Conservation (phyloP, 805 yeast genomes). For the Wickerhamomyces chambardii region DNA sequence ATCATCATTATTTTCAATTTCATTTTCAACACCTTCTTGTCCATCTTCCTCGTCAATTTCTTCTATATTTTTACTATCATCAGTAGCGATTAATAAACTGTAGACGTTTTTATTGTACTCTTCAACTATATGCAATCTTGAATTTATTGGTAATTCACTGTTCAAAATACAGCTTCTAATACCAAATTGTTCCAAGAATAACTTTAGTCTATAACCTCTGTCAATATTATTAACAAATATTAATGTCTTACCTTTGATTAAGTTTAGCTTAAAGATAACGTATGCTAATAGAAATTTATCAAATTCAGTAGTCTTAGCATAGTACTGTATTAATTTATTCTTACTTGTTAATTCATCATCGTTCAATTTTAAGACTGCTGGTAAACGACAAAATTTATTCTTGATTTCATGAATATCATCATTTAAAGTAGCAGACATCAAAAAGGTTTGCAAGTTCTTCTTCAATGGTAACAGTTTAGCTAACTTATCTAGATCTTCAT, state of each 20-base stretch:
- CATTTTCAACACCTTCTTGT: conserved; percentile 16
- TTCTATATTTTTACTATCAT: conserved; percentile 60
- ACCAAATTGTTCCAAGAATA: conserved; percentile 93
- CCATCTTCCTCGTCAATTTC: conserved; percentile 39
- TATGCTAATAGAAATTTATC: conserved; percentile 89
- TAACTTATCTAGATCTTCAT: conserved; percentile 69
- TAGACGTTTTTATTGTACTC: conserved; percentile 89
- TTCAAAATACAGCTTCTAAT: conserved; percentile 81
- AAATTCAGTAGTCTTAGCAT: conserved; percentile 77
- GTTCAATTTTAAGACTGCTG: conserved; percentile 73
- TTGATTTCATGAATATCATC: conserved; percentile 79
- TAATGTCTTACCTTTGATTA: conserved; percentile 86
- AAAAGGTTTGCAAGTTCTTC: conserved; percentile 74
- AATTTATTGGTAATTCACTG: conserved; percentile 87
- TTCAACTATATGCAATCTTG: conserved; percentile 91
- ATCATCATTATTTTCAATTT: conserved; percentile 12
- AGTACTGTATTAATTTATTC: conserved; percentile 70
- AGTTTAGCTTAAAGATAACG: conserved; percentile 80
- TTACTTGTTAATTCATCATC: conserved; percentile 50
- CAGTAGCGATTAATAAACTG: conserved; percentile 87
- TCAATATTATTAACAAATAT: conserved; percentile 91
- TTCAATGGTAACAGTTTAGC: conserved; percentile 59
- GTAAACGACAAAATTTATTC: conserved; percentile 66
- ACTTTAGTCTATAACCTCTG: conserved; percentile 86
- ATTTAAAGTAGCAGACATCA: conserved; percentile 94